Evolutionary conservation across 176 grass and related monocot species (phyloP).

Genomic region (Ensete ventricosum): DNA sequence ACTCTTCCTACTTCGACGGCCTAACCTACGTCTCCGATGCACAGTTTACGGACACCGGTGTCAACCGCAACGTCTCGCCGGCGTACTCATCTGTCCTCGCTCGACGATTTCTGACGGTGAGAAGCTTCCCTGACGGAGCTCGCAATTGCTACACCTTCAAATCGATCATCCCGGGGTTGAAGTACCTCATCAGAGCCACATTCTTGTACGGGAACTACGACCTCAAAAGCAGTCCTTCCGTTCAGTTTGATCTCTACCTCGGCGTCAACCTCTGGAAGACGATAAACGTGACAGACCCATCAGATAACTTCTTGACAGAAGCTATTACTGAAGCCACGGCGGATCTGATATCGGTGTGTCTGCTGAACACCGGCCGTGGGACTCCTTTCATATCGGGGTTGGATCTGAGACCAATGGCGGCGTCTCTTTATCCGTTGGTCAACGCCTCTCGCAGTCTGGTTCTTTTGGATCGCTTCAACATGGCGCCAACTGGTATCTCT

Average conservation of each 20-base stretch:
- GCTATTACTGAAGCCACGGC: slow-evolving; percentile 19
- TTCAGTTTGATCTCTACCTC: slow-evolving; percentile 36
- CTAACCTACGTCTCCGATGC: slow-evolving; percentile 24
- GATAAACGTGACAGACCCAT: background rate
- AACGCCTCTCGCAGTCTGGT: background rate
- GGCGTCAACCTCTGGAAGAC: slow-evolving; percentile 23
- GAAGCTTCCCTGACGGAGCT: slow-evolving; percentile 6
- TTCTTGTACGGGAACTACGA: slow-evolving; percentile 29
- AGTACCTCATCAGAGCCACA: slow-evolving; percentile 8
- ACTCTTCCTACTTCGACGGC: slow-evolving; percentile 5
- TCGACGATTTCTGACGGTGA: background rate
- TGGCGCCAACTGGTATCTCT: background rate
- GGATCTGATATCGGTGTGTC: slow-evolving; percentile 19
- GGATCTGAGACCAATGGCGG: slow-evolving; percentile 9
- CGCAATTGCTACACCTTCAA: background rate
- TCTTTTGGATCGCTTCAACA: background rate
- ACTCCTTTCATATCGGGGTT: slow-evolving; percentile 34
- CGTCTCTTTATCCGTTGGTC: background rate
- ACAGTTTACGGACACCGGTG: slow-evolving; percentile 18
- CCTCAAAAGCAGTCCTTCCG: background rate
- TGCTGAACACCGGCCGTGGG: slow-evolving; percentile 31
- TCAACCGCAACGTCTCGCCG: background rate
- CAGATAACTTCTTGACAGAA: background rate
- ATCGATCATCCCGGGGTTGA: background rate
- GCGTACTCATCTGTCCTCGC: background rate